Conservation (phyloP, 2,329 filamentous ascomycete species). For the Cercospora citrullina region DNA sequence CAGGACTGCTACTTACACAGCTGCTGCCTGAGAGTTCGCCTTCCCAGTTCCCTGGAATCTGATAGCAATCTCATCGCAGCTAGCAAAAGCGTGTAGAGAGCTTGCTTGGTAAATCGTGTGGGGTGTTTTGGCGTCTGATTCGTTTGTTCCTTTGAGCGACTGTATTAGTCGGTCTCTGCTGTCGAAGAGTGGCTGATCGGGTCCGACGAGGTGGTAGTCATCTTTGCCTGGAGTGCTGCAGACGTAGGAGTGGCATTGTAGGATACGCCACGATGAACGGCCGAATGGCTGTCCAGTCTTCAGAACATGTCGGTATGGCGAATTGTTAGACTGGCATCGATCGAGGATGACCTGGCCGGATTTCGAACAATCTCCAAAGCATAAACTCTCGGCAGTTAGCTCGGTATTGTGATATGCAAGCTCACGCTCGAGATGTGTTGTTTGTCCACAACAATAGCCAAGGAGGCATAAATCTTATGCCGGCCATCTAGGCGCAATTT, state of each 20-base stretch:
- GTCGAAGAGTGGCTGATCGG: not conserved
- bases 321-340: not conserved
- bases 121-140: not conserved
- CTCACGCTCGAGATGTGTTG: not conserved
- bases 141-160: not conserved
- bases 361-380: rapidly evolving
- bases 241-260: not conserved
- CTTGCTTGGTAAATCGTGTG: not conserved
- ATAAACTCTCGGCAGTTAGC: not conserved
- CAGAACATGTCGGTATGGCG: not conserved
- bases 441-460: not conserved
- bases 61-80: not conserved
- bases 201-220: not conserved
- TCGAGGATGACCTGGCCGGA: not conserved
- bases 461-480: not conserved
- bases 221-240: not conserved
- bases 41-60: not conserved
- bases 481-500: not conserved
- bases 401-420: not conserved
- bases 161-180: not conserved
- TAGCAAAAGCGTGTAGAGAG: not conserved
- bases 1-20: not conserved
- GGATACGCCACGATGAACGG: not conserved
- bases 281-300: not conserved
- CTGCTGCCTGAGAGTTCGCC: not conserved